Base-by-base conservation (phyloP, 306 rosid species). In the Canavalia ensiformis region DNA sequence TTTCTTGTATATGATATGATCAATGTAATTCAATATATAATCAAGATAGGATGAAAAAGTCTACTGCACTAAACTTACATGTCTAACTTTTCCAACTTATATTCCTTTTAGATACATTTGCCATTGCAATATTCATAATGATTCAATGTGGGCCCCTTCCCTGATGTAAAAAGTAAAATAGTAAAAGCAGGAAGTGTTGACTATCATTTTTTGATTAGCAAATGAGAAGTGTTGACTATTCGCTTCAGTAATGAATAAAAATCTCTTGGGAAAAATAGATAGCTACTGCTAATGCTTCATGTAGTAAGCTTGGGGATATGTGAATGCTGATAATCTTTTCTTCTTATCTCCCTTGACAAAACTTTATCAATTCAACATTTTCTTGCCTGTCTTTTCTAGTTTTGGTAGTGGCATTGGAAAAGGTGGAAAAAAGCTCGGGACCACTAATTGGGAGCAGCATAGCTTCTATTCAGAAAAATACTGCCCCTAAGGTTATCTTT, bases 361-460 rank as follows among this genome's bases (percentile, higher is more conserved):
- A 46, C 57, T 64, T 57, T 42, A 42, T 35, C 5, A 64, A 68
- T 79, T 68, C 81, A 58, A 75, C 54, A 51, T 78, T 84, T 83
- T 81, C 35, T 8, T 62, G 67, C 71, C 81, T 74, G 34, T 73
- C 77, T 81, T 29, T 84, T 54, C 66, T 76, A 95, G 99, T 91
- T 79, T 74, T 93, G 90, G 94, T 91, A 64, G 95, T 95, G 76
- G 99, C 99, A 69, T 79, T 95, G 94, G 99, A 95, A 83, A 95
- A 84, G 87, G 97, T 95, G 58, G 97, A 91, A 83, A 87, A 81
- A 78, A 87, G 92, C 86, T 86, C 95, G 3, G 98, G 99, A 68
- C 92, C 99, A 42, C 83, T 93, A 47, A 92, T 93, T 76, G 99
- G 97, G 85, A 91, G 86, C 80, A 93, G 87, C 86, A 93, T 95